Conservation (phyloP, 2,329 filamentous ascomycete genomes). For the Fusarium kyushuense region DNA sequence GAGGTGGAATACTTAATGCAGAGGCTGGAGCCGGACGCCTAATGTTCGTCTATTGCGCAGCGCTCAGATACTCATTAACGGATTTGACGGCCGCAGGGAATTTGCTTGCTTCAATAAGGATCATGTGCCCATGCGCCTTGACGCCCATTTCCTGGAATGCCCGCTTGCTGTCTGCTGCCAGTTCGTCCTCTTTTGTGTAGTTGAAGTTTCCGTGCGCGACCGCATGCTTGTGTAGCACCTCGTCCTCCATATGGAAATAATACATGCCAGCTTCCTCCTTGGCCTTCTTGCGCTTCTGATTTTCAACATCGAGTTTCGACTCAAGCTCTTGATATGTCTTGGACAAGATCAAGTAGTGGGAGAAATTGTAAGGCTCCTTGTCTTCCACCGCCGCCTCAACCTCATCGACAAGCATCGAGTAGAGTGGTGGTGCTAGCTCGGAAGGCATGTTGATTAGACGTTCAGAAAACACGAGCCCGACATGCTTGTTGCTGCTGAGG, state of each 20-base stretch:
- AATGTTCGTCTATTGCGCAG: slow-evolving; percentile 56
- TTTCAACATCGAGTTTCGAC: slow-evolving; percentile 79
- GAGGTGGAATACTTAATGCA: slow-evolving; percentile 99
- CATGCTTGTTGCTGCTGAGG: slow-evolving; percentile 66
- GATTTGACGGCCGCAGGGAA: slow-evolving; percentile 82
- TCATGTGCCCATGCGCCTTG: slow-evolving; percentile 84
- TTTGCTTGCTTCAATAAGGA: slow-evolving; percentile 84
- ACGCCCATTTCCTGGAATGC: slow-evolving; percentile 96
- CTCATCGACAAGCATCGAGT: slow-evolving; percentile 93
- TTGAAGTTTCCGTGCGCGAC: slow-evolving; percentile 76
- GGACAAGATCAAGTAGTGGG: slow-evolving; percentile 90
- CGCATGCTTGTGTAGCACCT: slow-evolving; percentile 84
- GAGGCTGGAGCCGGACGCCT: slow-evolving; percentile 68
- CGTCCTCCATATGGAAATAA: slow-evolving; percentile 97
- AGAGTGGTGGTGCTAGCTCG: slow-evolving; percentile 92
- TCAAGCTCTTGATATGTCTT: slow-evolving; percentile 93
- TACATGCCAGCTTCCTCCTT: slow-evolving; percentile 73
- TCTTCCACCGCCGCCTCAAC: slow-evolving; percentile 89
- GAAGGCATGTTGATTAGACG: slow-evolving; percentile 96
- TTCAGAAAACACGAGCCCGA: slow-evolving; percentile 91
- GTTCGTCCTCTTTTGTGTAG: slow-evolving; percentile 84
- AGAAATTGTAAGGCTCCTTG: slow-evolving; percentile 91
- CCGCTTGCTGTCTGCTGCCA: slow-evolving; percentile 88
- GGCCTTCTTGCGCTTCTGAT: slow-evolving; percentile 72
- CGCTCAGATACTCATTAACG: slow-evolving; percentile 78